A percentile compares a stretch with the other conserved stretches of the same genome.
Conservation (phyloP, 352 stramenopile species). For the Globisporangium ultimum region DNA sequence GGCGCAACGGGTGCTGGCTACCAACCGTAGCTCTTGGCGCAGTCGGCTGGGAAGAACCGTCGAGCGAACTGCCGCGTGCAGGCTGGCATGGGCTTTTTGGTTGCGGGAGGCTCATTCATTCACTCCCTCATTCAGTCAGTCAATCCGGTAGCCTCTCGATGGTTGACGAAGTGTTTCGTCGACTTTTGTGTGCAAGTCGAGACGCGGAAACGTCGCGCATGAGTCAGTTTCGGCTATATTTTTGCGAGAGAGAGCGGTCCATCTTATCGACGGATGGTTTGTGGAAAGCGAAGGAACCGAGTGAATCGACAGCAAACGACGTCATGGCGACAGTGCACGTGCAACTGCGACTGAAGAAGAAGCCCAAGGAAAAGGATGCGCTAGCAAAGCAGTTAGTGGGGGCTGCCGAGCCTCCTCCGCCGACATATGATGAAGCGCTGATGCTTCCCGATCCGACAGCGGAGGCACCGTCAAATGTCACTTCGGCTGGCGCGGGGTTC, state of each 20-base stretch:
- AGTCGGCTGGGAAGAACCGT: not conserved
- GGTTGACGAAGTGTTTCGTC: no score
- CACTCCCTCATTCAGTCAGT: no score
- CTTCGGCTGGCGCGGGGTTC: no score
- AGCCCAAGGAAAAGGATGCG: not conserved
- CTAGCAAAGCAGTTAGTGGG: no score
- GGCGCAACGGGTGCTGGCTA: constrained; percentile 13
- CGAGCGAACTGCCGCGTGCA: no score
- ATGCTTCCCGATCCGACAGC: constrained; percentile 19
- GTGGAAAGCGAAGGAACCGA: no score
- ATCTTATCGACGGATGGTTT: no score
- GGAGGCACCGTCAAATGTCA: not conserved
- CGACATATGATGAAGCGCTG: constrained; percentile 40
- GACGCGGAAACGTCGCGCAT: no score
- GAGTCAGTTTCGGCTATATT: not conserved
- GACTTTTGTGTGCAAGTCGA: no score
- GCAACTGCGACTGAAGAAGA: constrained; percentile 26
- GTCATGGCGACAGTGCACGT: constrained; percentile 23
- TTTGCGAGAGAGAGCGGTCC: not conserved
- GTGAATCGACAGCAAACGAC: not conserved
- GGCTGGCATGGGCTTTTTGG: no score
- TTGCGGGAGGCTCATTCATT: no score
- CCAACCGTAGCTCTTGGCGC: not conserved
- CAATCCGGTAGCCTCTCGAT: no score
- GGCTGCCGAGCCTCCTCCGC: constrained; percentile 10